Base-by-base conservation (phyloP, 305 asterid species). In the Fraxinus floribunda region DNA sequence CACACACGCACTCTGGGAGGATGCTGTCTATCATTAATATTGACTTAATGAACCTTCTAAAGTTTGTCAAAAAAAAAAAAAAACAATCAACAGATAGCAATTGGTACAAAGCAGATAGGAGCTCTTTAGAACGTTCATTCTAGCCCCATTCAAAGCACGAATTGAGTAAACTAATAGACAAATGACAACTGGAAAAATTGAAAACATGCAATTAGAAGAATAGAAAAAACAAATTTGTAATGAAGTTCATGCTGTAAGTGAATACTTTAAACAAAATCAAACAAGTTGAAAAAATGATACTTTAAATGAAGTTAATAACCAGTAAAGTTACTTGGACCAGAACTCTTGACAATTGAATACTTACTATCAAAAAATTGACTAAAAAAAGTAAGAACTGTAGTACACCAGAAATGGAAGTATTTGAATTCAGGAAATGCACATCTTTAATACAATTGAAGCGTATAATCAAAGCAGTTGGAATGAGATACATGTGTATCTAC, bases 351-450 rank as follows among this genome's bases (percentile, higher is more conserved):
- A 68, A 24, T 1, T 68, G 74, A 68, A 11, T 66, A 11, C 38
- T 68, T 68, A 68, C 4, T 68, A 68, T 29, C 74, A 68, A 29
- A 29, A 24, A 26, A 66, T 11, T 66, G 36, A 66, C 73, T 22
- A 49, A 77, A 35, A 16, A 35, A 60, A 52, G 13, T 15, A 57
- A 57, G 29, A 38, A 7, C 70, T 34, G 70, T 24, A 22, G 30
- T 44, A 55, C 22, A 11, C 83, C 57, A 83, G 15, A 49, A 24
- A 78, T 76, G 75, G 77, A 75, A 81, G 64, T 70, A 74, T 16
- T 32, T 34, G 74, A 10, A 24, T 66, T 24, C 29, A 2, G 78
- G 18, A 60, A 41, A 18, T 41, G 76, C 78, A 57, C 8, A 34
- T 76, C 74, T 76, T 75, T 80, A 83, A 18, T 41, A 46, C 41